Conservation (phyloP, 768 basidiomycete genomes). For the Pulveroboletus sp. region DNA sequence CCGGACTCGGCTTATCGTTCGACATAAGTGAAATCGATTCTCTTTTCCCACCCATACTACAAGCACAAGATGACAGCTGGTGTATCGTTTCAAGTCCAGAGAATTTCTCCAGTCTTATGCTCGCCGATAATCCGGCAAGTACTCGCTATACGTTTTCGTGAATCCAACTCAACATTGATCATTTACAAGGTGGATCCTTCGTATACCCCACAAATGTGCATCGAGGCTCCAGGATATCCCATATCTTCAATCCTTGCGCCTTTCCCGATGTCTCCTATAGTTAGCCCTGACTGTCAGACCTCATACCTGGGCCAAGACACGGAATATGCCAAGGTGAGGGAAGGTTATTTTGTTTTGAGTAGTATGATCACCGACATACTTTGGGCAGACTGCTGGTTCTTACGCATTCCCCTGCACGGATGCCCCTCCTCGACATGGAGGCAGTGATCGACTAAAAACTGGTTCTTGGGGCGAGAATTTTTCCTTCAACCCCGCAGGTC, state of each 20-base stretch:
- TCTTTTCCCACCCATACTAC: background rate
- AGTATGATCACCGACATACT: background rate
- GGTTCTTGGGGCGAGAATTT: background rate
- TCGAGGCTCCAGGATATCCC: background rate
- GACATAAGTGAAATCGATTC: too few species aligned
- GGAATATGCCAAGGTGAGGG: background rate
- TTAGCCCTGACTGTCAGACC: background rate
- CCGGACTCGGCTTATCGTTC: background rate
- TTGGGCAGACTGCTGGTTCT: background rate
- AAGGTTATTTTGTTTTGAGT: background rate
- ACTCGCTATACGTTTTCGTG: background rate
- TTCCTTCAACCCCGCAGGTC: background rate
- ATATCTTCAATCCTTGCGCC: background rate
- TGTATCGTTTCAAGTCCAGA: background rate
- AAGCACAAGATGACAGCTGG: background rate
- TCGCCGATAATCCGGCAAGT: background rate
- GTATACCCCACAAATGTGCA: background rate
- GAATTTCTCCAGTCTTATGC: background rate
- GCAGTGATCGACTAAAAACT: background rate
- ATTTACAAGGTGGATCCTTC: background rate
- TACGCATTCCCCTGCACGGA: fast-evolving
- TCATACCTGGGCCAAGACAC: background rate
- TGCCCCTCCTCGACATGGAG: too few species aligned
- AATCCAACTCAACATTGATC: background rate
- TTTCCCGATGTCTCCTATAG: background rate